A percentile compares a stretch with the other conserved stretches of the same genome.
Evolutionary conservation across 805 yeast species (phyloP).

Genomic region (Nematodospora valgi): DNA sequence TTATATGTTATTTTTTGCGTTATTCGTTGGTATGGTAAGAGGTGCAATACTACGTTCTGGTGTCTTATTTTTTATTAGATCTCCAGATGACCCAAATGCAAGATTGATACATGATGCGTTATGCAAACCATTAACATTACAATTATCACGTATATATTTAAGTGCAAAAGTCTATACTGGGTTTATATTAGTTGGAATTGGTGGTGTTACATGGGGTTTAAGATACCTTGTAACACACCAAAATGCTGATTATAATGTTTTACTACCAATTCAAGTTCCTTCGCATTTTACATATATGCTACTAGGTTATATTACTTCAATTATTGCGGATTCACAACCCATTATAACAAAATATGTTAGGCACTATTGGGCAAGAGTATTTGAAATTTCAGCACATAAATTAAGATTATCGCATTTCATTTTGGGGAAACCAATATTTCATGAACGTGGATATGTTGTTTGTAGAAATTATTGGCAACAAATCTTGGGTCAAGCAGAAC

Average conservation of each 20-base stretch:
- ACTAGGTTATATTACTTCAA: not conserved
- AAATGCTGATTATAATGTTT: conserved; percentile 13
- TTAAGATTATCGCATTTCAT: conserved; percentile 82
- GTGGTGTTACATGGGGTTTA: conserved; percentile 53
- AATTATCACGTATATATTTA: conserved; percentile 65
- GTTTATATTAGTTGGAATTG: conserved; percentile 74
- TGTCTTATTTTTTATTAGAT: conserved; percentile 83
- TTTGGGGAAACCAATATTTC: conserved; percentile 55
- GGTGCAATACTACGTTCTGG: conserved; percentile 76
- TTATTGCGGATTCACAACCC: conserved; percentile 5
- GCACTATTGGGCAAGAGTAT: conserved; percentile 60
- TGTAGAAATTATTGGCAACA: conserved; percentile 51
- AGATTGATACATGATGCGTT: conserved; percentile 84
- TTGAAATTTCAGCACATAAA: conserved; percentile 50
- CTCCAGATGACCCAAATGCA: conserved; percentile 91
- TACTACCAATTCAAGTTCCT: conserved; percentile 24
- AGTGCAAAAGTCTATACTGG: conserved; percentile 73
- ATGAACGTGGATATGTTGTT: conserved; percentile 66
- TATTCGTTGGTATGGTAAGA: conserved; percentile 82
- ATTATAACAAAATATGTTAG: conserved; percentile 30
- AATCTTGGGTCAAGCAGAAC: conserved; percentile 36
- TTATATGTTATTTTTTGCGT: conserved; percentile 85
- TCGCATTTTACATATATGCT: conserved; percentile 5
- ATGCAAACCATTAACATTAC: conserved; percentile 68
- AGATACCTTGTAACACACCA: conserved; percentile 23